Evolutionary conservation across 2,329 filamentous ascomycete genomes (phyloP).

Genomic region (Didymella arachidicola): DNA sequence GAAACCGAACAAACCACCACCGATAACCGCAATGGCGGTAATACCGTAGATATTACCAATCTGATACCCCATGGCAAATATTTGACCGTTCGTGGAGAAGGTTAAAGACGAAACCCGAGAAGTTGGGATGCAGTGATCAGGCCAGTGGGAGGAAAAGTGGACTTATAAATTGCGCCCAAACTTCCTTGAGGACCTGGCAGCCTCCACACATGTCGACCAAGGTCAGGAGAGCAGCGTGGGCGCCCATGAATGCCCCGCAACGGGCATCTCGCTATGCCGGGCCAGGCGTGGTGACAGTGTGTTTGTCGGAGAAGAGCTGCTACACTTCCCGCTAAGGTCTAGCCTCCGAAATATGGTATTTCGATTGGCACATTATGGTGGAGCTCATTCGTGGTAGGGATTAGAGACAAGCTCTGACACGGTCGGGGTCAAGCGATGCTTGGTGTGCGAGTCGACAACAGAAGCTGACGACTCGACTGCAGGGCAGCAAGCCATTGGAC

Average conservation of each 20-base stretch:
- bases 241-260: slow-evolving; percentile 28
- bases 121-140: slow-evolving; percentile 11
- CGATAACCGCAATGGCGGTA: slow-evolving; percentile 66
- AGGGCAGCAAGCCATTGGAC: background rate
- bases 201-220: slow-evolving; percentile 14
- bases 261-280: slow-evolving; percentile 25
- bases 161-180: slow-evolving; percentile 26
- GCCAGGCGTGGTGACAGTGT: slow-evolving; percentile 9
- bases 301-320: slow-evolving; percentile 24
- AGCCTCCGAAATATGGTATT: slow-evolving; percentile 25
- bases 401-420: slow-evolving; percentile 32
- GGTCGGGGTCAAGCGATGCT: slow-evolving; percentile 27
- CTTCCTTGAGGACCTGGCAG: slow-evolving; percentile 1
- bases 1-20: slow-evolving; percentile 78
- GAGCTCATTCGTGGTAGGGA: slow-evolving; percentile 8
- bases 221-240: slow-evolving; percentile 21
- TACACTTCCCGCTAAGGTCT: slow-evolving; percentile 28
- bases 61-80: slow-evolving; percentile 39
- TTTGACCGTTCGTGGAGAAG: slow-evolving; percentile 7
- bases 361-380: slow-evolving; percentile 26
- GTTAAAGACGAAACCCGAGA: background rate
- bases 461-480: slow-evolving; percentile 9
- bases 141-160: slow-evolving; percentile 7
- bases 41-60: slow-evolving; percentile 67
- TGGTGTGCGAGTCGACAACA: slow-evolving; percentile 23